Evolutionary conservation across 2,329 filamentous ascomycete genomes (phyloP).

Genomic region (Ophiostoma novo-ulmi): DNA sequence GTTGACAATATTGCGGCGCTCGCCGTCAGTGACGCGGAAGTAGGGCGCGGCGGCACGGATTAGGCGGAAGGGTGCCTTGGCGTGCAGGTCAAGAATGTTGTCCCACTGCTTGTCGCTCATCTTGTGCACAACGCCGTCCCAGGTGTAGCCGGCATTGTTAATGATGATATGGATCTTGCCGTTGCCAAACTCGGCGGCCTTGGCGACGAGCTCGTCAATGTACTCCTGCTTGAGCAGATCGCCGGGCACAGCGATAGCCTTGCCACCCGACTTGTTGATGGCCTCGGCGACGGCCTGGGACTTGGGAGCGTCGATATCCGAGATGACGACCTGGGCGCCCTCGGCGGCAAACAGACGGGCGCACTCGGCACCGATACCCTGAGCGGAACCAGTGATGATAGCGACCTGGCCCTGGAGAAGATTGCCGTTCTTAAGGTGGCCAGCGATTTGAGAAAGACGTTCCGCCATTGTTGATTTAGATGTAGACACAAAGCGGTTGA

Average conservation of each 20-base stretch:
- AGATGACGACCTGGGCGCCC: constrained; percentile 76
- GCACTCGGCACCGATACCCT: constrained; percentile 83
- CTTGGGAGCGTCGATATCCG: constrained; percentile 77
- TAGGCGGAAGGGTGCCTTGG: constrained; percentile 79
- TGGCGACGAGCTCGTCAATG: constrained; percentile 64
- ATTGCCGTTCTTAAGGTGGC: constrained; percentile 75
- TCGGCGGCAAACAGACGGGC: constrained; percentile 81
- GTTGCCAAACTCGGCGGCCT: constrained; percentile 71
- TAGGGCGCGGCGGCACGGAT: constrained; percentile 75
- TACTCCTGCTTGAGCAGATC: constrained; percentile 70
- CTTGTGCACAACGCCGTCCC: constrained; percentile 91
- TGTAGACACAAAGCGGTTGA: neutral
- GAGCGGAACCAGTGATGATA: constrained; percentile 81
- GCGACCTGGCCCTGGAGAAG: constrained; percentile 74
- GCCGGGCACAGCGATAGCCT: constrained; percentile 68
- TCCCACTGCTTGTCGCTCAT: constrained; percentile 91
- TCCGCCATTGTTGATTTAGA: constrained; percentile 41
- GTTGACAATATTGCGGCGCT: constrained; percentile 73
- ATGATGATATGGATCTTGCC: constrained; percentile 90
- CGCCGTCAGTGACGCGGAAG: constrained; percentile 81
- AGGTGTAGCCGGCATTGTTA: constrained; percentile 89
- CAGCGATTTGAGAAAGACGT: constrained; percentile 65
- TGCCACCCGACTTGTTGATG: constrained; percentile 62
- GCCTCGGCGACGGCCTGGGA: constrained; percentile 59
- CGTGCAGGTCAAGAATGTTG: constrained; percentile 77